phyloP scores from a whole-genome alignment of 768 basidiomycete species.

The Hypholoma sublateritium region DNA sequence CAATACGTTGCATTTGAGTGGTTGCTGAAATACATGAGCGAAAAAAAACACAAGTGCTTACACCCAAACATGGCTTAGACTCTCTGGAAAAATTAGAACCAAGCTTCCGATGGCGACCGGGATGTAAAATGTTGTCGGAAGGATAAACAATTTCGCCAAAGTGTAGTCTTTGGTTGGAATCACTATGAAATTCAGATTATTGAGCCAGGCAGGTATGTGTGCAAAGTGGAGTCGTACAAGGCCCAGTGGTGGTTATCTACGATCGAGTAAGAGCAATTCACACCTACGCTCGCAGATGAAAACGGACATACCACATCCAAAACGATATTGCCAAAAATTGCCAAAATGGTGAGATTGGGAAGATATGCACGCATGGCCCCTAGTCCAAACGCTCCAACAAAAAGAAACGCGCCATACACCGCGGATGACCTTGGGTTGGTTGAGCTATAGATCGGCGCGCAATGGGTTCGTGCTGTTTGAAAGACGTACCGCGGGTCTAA shows the following conservation, averaged over 20 bases:
- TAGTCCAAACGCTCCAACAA: conserved; percentile 40
- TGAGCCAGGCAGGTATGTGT: too few species aligned
- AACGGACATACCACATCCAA: conserved; percentile 35
- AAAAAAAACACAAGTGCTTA: conserved; percentile 14
- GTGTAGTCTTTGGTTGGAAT: conserved; percentile 40
- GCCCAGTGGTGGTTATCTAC: conserved; percentile 37
- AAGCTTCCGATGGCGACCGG: conserved; percentile 38
- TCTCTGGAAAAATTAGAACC: conserved; percentile 43
- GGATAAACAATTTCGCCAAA: conserved; percentile 37
- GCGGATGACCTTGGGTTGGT: conserved; percentile 32
- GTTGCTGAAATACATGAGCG: not conserved
- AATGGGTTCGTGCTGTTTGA: not conserved
- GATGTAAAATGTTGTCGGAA: conserved; percentile 39
- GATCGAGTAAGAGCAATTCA: not conserved
- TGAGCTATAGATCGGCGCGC: not conserved
- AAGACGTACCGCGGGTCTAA: conserved; percentile 38
- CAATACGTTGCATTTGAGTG: too few species aligned
- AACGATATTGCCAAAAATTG: conserved; percentile 45
- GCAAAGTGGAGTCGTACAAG: conserved; percentile 23
- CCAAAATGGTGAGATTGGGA: conserved; percentile 39
- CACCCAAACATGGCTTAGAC: conserved; percentile 42
- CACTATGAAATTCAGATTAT: conserved; percentile 20
- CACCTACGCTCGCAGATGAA: not conserved
- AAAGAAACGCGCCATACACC: conserved; percentile 44
- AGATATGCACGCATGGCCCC: conserved; percentile 36